Base-by-base conservation (phyloP, 2,329 filamentous ascomycete species). In the Talaromyces islandicus region DNA sequence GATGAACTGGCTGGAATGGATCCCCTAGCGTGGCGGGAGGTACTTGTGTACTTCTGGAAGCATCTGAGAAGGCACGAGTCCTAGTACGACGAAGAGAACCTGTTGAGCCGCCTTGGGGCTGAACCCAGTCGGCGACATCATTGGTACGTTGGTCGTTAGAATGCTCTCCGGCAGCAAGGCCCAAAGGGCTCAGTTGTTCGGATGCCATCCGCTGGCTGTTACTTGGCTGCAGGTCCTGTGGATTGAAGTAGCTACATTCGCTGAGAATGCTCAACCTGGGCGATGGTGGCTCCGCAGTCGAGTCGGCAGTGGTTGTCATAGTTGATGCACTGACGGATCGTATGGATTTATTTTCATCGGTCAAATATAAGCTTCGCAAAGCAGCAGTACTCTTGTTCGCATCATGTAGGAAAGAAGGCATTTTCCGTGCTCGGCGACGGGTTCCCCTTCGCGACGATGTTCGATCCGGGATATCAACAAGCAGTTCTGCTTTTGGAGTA, bases 241-340 rank as follows among this genome's bases (percentile, higher is more conserved):
- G 68, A 46, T 71, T 69, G 17, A 78, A 64, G 61, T 78, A 75
- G 57, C 76, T 78, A 64, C 76, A 78, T 64, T 79, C 77, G 54
- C 77, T 79, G 0, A 79, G 67, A 21, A 75, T 71, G 60, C 77
- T 79, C 9, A 78, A 66, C 54, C 77, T 69, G 2, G 76, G 76
- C 7, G 75, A 78, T 32, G 67, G 69, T 0, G 71, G 69, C n/a
- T 75, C 72, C 6, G 64, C 57, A 1, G 62, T 65, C n/a, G 75
- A 75, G 48, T 74, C 66, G 41, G 70, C 65, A 56, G 74, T 77
- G 38, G 73, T 72, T 12, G 69, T 71, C 56, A 69, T 71, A 2
- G 75, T 73, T 19, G 73, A 61, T 17, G 65, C 64, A 60, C 68
- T 74, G 60, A 67, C 32, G n/a, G 64, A 66, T 17, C 64, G 60